These are phyloP conservation scores for Pluteus cervinus DNA, from an alignment of 768 basidiomycete genomes.

Conservation along the genomic window DNA sequence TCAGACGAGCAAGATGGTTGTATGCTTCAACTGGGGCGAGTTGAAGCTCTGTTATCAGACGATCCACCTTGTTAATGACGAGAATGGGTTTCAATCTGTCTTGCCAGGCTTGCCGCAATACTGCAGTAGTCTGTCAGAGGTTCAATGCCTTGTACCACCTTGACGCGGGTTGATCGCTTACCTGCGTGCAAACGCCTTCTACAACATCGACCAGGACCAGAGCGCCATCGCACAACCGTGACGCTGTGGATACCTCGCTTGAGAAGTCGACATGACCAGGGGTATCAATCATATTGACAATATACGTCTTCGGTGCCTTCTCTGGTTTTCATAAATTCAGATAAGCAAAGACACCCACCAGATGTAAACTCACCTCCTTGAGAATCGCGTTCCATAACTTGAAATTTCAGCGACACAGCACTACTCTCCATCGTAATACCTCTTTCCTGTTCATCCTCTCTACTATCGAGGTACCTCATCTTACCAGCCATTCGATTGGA, in stretches of 20 bases:
- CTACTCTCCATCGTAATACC: conserved; percentile 99
- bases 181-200: conserved; percentile 98
- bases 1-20: conserved; percentile 86
- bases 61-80: conserved; percentile 95
- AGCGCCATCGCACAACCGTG: conserved; percentile 91
- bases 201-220: conserved; percentile 94
- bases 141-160: neutral
- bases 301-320: conserved; percentile 60
- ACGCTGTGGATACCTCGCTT: conserved; percentile 93
- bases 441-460: conserved; percentile 95
- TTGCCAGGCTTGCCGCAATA: conserved; percentile 91
- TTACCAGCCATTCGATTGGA: conserved; percentile 93
- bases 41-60: conserved; percentile 89
- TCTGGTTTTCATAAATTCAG: conserved; percentile 31
- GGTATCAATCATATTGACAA: conserved; percentile 96
- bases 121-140: conserved; percentile 75
- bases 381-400: conserved; percentile 54
- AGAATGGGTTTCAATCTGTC: conserved; percentile 86
- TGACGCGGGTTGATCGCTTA: conserved; percentile 34
- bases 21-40: conserved; percentile 89
- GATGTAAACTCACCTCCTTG: conserved; percentile 47
- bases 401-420: conserved; percentile 86
- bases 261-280: conserved; percentile 99
- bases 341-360: conserved; percentile 5
- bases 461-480: conserved; percentile 89